Percentiles rank a stretch among this genome's conserved stretches.
Conservation (phyloP, 169 alveolate species). For the Plasmodium malariae region DNA sequence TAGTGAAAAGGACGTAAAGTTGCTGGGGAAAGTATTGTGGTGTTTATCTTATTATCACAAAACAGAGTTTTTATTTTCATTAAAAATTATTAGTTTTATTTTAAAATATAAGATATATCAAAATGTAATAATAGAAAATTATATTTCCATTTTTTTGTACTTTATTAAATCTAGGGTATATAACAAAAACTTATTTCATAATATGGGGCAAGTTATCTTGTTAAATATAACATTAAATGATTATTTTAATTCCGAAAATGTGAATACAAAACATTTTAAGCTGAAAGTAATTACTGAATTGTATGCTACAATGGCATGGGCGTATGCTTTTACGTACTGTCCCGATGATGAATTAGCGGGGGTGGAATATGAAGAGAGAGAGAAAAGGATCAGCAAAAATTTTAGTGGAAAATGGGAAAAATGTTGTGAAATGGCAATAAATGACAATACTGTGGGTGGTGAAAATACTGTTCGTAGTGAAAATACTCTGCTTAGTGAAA, state of each 20-base stretch:
- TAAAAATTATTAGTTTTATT: conserved; percentile 28
- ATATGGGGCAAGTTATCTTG: conserved; percentile 26
- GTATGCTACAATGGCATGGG: conserved; percentile 77
- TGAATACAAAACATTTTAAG: conserved; percentile 14
- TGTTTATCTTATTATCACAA: conserved; percentile 74
- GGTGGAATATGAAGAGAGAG: not conserved
- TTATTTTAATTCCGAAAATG: not conserved
- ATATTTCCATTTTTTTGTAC: conserved; percentile 65
- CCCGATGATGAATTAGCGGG: not conserved
- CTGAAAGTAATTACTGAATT: conserved; percentile 46
- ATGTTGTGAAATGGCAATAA: not conserved
- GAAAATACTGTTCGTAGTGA: not conserved
- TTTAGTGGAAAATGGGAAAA: not conserved
- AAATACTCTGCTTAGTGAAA: not conserved
- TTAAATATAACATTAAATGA: conserved; percentile 26
- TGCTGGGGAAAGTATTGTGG: conserved; percentile 73
- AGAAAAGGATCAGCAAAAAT: not conserved
- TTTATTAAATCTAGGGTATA: conserved; percentile 72
- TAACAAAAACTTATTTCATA: conserved; percentile 35
- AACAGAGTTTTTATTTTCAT: conserved; percentile 61
- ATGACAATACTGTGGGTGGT: not conserved
- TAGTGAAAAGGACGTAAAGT: conserved; percentile 30
- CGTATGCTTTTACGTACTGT: conserved; percentile 67
- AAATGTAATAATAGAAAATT: conserved; percentile 57
- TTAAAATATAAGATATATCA: conserved; percentile 28